A percentile compares a stretch with the other conserved stretches of the same genome.
Evolutionary conservation across 75 land plant species (phyloP).

Genomic region (Pinus tabuliformis): DNA sequence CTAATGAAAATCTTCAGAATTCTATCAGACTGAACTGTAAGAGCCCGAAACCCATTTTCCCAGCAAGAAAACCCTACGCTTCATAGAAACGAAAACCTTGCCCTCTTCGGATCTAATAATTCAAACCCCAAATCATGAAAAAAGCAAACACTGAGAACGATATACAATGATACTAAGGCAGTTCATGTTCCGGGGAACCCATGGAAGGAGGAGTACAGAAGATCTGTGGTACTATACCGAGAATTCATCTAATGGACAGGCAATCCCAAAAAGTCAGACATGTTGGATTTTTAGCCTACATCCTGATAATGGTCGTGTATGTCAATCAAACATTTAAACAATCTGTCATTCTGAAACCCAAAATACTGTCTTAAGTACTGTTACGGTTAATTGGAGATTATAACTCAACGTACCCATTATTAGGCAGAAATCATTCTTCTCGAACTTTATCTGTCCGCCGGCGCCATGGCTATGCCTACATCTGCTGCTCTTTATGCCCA

Average conservation of each 20-base stretch:
- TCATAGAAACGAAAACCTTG: background rate
- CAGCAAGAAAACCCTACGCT: background rate
- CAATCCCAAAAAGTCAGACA: too few species aligned
- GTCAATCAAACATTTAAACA: too few species aligned
- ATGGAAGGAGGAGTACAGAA: background rate
- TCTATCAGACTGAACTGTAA: background rate
- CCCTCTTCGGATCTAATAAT: background rate
- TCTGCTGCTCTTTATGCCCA: too few species aligned
- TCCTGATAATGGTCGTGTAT: too few species aligned
- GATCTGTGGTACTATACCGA: background rate
- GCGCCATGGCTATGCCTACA: too few species aligned
- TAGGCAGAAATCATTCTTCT: too few species aligned
- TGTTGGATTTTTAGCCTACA: too few species aligned
- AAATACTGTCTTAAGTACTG: too few species aligned
- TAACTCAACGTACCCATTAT: too few species aligned
- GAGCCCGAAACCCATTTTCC: background rate
- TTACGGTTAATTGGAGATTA: too few species aligned
- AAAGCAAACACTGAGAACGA: background rate
- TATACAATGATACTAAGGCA: background rate
- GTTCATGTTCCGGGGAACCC: constrained; percentile 6
- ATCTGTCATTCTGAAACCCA: too few species aligned
- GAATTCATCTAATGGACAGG: background rate
- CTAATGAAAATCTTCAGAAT: background rate
- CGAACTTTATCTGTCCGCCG: too few species aligned
- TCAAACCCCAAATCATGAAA: background rate